These are phyloP conservation scores for Alternaria angustiovoidea DNA, from an alignment of 2,329 filamentous ascomycete genomes.

Conservation along the genomic window DNA sequence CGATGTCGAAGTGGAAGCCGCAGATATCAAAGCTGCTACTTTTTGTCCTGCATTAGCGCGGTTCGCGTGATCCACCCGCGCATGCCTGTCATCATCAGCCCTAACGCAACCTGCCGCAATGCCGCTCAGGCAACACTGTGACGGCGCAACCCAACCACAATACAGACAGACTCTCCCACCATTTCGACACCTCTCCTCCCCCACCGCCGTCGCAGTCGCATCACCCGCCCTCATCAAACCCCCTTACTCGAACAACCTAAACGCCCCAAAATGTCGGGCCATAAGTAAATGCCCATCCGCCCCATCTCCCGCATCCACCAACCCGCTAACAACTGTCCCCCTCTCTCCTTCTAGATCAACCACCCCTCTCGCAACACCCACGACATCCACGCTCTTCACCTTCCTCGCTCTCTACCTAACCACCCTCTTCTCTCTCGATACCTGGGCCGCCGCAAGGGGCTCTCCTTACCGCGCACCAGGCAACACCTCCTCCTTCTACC, in stretches of 20 bases:
- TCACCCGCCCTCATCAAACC: neutral
- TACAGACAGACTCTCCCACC: too few relatives aligned
- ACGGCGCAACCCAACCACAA: neutral
- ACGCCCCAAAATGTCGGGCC: conserved; percentile 8
- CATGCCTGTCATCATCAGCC: conserved; percentile 14
- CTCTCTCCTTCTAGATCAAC: conserved; percentile 1
- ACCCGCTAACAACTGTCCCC: neutral
- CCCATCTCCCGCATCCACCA: neutral
- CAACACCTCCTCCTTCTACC: conserved; percentile 31
- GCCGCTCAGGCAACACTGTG: neutral
- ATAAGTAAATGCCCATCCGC: conserved; percentile 6
- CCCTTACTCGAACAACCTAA: neutral
- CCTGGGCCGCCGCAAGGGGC: conserved; percentile 45
- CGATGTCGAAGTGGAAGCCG: neutral
- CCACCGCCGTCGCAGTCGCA: neutral
- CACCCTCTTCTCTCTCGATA: conserved; percentile 51
- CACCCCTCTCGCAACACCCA: conserved; percentile 16
- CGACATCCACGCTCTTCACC: conserved; percentile 33
- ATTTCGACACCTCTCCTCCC: neutral
- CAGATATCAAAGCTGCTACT: neutral
- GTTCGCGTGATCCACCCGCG: conserved; percentile 5
- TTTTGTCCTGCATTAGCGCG: conserved; percentile 29
- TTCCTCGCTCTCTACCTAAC: conserved; percentile 52
- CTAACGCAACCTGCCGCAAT: neutral
- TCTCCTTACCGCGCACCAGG: conserved; percentile 43